Percentiles rank a stretch among this genome's conserved stretches.
phyloP scores from a whole-genome alignment of 2,329 filamentous ascomycete genomes.

The Aspergillus pseudoterreus region DNA sequence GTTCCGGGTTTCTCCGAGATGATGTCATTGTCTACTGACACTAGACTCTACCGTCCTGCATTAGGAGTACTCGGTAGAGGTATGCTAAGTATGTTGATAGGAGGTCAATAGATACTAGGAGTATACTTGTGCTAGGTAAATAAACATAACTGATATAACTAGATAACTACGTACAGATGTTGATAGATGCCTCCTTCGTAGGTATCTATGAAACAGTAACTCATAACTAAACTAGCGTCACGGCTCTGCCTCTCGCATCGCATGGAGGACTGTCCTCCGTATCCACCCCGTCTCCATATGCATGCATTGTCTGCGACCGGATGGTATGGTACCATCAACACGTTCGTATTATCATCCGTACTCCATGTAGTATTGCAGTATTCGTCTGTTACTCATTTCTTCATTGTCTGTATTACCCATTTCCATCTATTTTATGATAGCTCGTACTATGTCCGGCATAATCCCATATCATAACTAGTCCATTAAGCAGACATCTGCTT shows the following conservation, averaged over 20 bases:
- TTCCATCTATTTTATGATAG: slow-evolving; percentile 2
- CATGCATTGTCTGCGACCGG: slow-evolving; percentile 1
- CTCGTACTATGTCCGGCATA: slow-evolving; percentile 18
- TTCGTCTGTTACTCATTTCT: no score
- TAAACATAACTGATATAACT: no score
- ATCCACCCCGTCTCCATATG: slow-evolving; percentile 2
- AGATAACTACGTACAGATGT: no score
- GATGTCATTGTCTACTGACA: neutral
- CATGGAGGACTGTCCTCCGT: slow-evolving; percentile 24
- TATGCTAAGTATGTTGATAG: no score
- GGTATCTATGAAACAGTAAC: no score
- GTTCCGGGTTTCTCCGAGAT: slow-evolving; percentile 14
- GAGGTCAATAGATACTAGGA: no score
- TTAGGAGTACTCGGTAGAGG: no score
- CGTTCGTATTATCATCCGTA: no score
- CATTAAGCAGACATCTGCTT: slow-evolving; percentile 29
- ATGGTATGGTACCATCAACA: neutral
- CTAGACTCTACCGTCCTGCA: neutral
- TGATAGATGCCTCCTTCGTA: no score
- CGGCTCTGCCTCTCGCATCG: neutral
- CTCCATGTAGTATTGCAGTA: no score
- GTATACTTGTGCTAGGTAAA: no score
- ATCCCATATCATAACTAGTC: slow-evolving; percentile 2
- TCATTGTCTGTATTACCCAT: neutral
- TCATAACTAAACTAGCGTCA: neutral